These are phyloP conservation scores for Sphaerostilbella broomeana DNA, from an alignment of 2,329 filamentous ascomycete species.

Conservation along the genomic window DNA sequence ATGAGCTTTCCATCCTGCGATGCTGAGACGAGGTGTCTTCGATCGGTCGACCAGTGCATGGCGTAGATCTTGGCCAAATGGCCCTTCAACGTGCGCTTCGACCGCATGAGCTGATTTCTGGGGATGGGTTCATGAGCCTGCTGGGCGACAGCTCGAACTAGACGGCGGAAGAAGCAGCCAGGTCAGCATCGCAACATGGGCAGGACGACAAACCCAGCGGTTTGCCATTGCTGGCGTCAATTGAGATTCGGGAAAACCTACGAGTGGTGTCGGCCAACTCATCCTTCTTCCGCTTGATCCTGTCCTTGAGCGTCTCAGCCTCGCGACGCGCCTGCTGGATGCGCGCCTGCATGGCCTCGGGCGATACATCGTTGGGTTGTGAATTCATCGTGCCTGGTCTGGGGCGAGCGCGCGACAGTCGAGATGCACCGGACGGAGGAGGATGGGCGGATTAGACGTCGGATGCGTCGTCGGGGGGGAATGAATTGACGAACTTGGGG, in stretches of 20 bases:
- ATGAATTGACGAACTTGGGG: constrained; percentile 22
- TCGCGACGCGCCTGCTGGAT: constrained; percentile 91
- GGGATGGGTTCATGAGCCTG: constrained; percentile 89
- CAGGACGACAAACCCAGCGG: background rate
- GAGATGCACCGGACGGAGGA: constrained; percentile 13
- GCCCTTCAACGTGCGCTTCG: constrained; percentile 92
- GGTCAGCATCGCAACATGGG: constrained; percentile 20
- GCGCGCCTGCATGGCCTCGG: constrained; percentile 83
- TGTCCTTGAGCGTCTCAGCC: constrained; percentile 94
- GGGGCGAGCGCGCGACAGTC: constrained; percentile 10
- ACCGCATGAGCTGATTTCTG: constrained; percentile 90
- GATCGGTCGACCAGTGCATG: constrained; percentile 99
- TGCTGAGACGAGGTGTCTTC: constrained; percentile 91
- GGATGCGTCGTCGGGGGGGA: constrained; percentile 20
- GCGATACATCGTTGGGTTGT: constrained; percentile 57
- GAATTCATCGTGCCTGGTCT: constrained; percentile 43
- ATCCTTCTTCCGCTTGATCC: constrained; percentile 99
- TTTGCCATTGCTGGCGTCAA: constrained; percentile 2
- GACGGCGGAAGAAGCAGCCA: constrained; percentile 7
- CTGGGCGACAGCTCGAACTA: constrained; percentile 88
- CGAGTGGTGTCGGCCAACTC: constrained; percentile 95
- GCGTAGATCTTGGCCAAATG: constrained; percentile 99
- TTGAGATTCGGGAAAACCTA: constrained; percentile 47
- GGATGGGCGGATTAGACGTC: constrained; percentile 8
- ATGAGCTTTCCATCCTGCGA: constrained; percentile 99